phyloP scores from a whole-genome alignment of 192 early-diverging fungal species.

The Coemansia sp. region DNA sequence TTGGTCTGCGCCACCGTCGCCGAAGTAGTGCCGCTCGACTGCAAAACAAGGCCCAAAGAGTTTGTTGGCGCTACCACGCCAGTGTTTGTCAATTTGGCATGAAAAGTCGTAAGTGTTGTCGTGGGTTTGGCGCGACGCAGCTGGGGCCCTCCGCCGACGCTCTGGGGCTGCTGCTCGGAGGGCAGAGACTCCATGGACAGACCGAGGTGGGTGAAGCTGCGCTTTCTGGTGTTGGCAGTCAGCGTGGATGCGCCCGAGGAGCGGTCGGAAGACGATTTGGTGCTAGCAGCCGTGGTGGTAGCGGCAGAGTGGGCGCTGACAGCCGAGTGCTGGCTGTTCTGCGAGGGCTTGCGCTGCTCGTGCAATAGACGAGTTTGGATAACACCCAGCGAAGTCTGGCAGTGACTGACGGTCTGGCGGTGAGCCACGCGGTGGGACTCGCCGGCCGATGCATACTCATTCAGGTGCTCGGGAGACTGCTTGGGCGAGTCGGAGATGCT shows the following conservation, averaged over 20 bases:
- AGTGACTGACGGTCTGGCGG: conserved; percentile 42
- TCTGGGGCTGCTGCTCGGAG: conserved; percentile 2
- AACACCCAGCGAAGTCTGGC: conserved; percentile 23
- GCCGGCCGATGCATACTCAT: neutral
- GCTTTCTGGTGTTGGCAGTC: conserved; percentile 39
- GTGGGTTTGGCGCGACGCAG: conserved; percentile 41
- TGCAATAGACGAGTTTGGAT: conserved; percentile 5
- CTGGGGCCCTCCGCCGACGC: conserved; percentile 12
- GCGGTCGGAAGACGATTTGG: conserved; percentile 15
- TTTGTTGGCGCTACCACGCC: conserved; percentile 39
- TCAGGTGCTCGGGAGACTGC: neutral
- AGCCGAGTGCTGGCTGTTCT: conserved; percentile 40
- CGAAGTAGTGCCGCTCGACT: conserved; percentile 15
- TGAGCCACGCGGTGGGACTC: conserved; percentile 16
- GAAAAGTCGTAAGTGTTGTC: conserved; percentile 22
- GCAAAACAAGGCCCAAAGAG: conserved; percentile 48
- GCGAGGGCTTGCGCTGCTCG: conserved; percentile 41
- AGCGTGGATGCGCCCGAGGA: conserved; percentile 37
- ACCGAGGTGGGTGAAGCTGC: conserved; percentile 53
- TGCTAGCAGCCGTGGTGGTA: conserved; percentile 7
- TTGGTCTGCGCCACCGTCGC: conserved; percentile 12
- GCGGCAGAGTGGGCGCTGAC: conserved; percentile 10
- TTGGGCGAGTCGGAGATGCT: conserved; percentile 40
- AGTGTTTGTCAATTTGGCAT: conserved; percentile 19
- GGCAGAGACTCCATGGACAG: conserved; percentile 48